Percentiles rank a stretch among this genome's conserved stretches.
Conservation (phyloP, 306 rosid species). For the Begonia masoniana region DNA sequence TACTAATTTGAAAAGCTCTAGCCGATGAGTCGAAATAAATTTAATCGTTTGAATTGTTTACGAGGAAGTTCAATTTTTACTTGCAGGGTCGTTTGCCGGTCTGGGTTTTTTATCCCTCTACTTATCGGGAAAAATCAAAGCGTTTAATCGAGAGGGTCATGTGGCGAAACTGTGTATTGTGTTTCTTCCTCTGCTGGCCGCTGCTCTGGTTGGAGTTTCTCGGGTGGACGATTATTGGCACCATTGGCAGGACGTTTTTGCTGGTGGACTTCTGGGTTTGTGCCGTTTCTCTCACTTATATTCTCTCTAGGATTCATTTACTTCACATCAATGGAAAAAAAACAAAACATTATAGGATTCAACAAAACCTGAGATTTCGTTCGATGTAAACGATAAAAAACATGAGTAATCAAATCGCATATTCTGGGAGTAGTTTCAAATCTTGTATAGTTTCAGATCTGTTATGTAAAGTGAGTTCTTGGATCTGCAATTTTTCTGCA, state of each 20-base stretch:
- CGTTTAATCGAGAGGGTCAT: conserved; percentile 58
- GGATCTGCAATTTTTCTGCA: conserved; percentile 19
- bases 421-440: too few relatives aligned
- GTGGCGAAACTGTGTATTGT: conserved; percentile 66
- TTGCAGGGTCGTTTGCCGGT: conserved; percentile 88
- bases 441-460: too few relatives aligned
- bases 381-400: background rate
- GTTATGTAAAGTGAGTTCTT: too few relatives aligned
- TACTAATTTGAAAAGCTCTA: too few relatives aligned
- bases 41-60: background rate
- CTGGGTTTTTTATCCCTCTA: conserved; percentile 68
- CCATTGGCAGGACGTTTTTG: conserved; percentile 90
- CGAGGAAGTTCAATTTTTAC: conserved; percentile 11
- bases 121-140: conserved; percentile 66
- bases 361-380: too few relatives aligned
- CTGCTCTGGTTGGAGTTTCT: conserved; percentile 79
- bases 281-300: background rate
- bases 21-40: too few relatives aligned
- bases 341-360: background rate
- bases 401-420: background rate
- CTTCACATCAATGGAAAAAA: background rate
- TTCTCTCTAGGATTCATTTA: background rate
- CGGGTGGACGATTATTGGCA: conserved; percentile 92
- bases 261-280: conserved; percentile 77
- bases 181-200: conserved; percentile 62